phyloP scores from a whole-genome alignment of 768 basidiomycete genomes.

The Phallus indusiatus region DNA sequence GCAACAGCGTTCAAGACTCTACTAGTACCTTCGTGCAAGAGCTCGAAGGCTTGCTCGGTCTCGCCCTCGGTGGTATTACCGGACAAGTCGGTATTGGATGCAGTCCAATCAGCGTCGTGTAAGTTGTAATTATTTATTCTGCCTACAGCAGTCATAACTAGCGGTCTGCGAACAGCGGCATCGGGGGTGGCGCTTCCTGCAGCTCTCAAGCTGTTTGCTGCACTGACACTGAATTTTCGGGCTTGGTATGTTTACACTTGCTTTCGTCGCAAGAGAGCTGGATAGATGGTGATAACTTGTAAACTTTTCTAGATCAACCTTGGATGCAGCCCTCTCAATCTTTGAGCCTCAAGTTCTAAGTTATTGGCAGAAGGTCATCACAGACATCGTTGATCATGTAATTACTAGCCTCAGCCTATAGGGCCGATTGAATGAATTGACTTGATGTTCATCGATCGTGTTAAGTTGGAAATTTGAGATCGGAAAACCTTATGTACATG shows the following conservation, averaged over 20 bases:
- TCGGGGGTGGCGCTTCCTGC: conserved; percentile 12
- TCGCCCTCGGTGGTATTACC: background rate
- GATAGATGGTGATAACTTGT: background rate
- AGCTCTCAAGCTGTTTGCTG: conserved; percentile 12
- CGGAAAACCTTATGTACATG: too few relatives aligned
- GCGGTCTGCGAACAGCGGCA: background rate
- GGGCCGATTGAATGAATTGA: too few relatives aligned
- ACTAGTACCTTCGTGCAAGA: background rate
- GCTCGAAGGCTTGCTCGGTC: background rate
- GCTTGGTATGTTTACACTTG: background rate
- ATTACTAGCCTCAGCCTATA: background rate
- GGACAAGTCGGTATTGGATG: background rate
- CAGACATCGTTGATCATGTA: too few relatives aligned
- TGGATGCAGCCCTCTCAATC: background rate
- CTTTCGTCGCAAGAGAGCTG: background rate
- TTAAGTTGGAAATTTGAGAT: too few relatives aligned
- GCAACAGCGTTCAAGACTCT: background rate
- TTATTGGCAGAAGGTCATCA: background rate
- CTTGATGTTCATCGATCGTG: too few relatives aligned
- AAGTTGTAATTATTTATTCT: background rate
- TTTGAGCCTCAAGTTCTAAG: background rate
- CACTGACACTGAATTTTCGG: background rate
- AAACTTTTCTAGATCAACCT: background rate
- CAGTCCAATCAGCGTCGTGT: background rate
- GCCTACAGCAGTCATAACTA: background rate